Percentiles rank a stretch among this genome's conserved stretches.
Evolutionary conservation across 2,329 filamentous ascomycete genomes (phyloP).

Genomic region (Daldinia sp.): DNA sequence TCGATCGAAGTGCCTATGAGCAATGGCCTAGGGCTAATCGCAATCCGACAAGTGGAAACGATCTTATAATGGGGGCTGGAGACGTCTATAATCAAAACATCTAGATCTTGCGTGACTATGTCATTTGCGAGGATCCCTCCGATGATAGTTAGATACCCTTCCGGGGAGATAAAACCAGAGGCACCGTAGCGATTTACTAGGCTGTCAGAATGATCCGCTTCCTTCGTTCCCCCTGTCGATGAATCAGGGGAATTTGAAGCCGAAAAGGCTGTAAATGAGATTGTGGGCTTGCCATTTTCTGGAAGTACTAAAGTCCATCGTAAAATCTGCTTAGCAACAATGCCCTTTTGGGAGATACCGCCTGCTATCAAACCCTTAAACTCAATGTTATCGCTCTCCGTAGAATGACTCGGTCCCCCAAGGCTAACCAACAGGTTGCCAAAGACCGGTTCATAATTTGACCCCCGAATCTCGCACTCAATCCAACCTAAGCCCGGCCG

Average conservation of each 20-base stretch:
- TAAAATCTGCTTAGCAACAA: conserved; percentile 69
- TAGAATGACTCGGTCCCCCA: conserved; percentile 36
- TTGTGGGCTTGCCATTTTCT: conserved; percentile 40
- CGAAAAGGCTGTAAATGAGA: conserved; percentile 42
- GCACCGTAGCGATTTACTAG: conserved; percentile 55
- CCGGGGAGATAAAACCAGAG: conserved; percentile 44
- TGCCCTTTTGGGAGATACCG: conserved; percentile 72
- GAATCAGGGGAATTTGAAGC: background rate
- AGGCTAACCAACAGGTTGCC: conserved; percentile 53
- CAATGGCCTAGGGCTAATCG: conserved; percentile 61
- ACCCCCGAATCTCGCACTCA: conserved; percentile 50
- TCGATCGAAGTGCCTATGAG: conserved; percentile 73
- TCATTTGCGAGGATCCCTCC: conserved; percentile 55
- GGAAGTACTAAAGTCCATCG: conserved; percentile 63
- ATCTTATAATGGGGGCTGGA: conserved; percentile 40
- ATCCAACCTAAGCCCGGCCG: conserved; percentile 57
- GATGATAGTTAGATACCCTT: conserved; percentile 47
- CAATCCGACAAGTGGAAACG: conserved; percentile 36
- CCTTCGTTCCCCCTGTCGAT: conserved; percentile 27
- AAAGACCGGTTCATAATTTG: conserved; percentile 51
- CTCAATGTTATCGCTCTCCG: conserved; percentile 41
- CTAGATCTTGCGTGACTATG: conserved; percentile 57
- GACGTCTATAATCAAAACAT: conserved; percentile 58
- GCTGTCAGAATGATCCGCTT: conserved; percentile 14
- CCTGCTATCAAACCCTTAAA: conserved; percentile 73